Conservation (phyloP, 169 alveolate genomes). For the Cryptosporidium baileyi region DNA sequence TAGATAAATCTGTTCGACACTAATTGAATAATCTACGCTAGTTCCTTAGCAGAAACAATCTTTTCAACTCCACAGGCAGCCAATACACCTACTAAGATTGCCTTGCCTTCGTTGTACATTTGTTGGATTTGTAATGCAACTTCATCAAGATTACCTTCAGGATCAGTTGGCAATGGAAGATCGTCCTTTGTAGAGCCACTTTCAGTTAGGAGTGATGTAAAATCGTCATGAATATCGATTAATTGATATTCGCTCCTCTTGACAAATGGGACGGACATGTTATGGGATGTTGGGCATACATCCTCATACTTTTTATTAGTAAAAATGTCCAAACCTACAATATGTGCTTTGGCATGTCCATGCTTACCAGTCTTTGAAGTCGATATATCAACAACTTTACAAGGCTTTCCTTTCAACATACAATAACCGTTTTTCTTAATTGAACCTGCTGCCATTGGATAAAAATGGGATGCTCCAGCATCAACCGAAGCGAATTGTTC, state of each 20-base stretch:
- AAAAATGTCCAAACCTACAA: slow-evolving; percentile 97
- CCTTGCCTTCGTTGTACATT: slow-evolving; percentile 84
- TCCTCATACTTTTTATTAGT: slow-evolving; percentile 96
- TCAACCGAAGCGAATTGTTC: slow-evolving; percentile 82
- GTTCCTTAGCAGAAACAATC: slow-evolving; percentile 84
- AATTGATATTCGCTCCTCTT: slow-evolving; percentile 91
- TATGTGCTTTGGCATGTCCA: slow-evolving; percentile 99
- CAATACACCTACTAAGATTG: slow-evolving; percentile 87
- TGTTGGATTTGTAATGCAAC: slow-evolving; percentile 86
- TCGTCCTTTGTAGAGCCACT: slow-evolving; percentile 95
- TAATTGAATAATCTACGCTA: slow-evolving; percentile 73
- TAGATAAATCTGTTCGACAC: neutral
- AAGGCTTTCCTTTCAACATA: slow-evolving; percentile 97
- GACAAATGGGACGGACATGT: slow-evolving; percentile 95
- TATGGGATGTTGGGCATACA: slow-evolving; percentile 97
- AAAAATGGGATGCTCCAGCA: slow-evolving; percentile 96
- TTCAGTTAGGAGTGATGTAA: slow-evolving; percentile 89
- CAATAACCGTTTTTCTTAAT: slow-evolving; percentile 95
- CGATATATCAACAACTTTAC: slow-evolving; percentile 94
- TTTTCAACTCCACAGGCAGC: slow-evolving; percentile 91
- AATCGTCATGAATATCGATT: slow-evolving; percentile 91
- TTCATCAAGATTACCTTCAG: slow-evolving; percentile 91
- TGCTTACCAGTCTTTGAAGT: slow-evolving; percentile 99
- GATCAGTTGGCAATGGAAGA: slow-evolving; percentile 92
- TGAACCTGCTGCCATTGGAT: slow-evolving; percentile 96